Base-by-base conservation (phyloP, 176 grass and related monocot genomes). In the Puccinellia tenuiflora region DNA sequence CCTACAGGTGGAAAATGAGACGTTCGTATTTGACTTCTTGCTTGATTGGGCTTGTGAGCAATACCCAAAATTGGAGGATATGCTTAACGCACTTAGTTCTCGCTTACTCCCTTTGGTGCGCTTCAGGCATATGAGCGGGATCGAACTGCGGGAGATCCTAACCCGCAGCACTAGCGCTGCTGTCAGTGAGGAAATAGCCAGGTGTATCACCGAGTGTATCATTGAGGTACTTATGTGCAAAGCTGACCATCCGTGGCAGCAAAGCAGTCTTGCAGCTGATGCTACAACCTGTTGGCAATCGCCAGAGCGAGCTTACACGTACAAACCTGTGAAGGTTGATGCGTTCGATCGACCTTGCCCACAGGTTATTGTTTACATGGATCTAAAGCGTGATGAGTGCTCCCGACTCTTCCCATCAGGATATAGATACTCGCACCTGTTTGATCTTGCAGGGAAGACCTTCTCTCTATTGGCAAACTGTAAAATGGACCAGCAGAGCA, bases 311-410 rank as follows among this genome's bases (percentile, higher is more conserved):
- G 83, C 94, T 28, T 97, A 97, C 83, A 92, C 88, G 82, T 92
- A 87, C 55, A 90, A 92, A 24, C 94, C 91, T 46, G 48, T 97
- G 52, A 94, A 97, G 79, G 87, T 97, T 7, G 87, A 88, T 3
- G 94, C 88, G 53, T 94, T 97, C 84, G 91, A 97, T 63, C 42
- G 75, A 37, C 94, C 91, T 16, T 90, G 83, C 72, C 91, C 91
- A 12, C 87, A 97, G 72, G 91, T 92, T 83, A 92, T 94, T 31
- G 89, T 86, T 61, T 97, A 92, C 87, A 79, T 94, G 83, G 94
- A 97, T 70, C 85, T 97, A 25, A 97, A 90, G 67, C 85, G 91
- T 3, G 94, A 97, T 14, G 94, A 97, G 60, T 97, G 94, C n/a
- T 81, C 79, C 9, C 78, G 78, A 68, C 89, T 94, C 26, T 97